Percentiles rank a stretch among this genome's conserved stretches.
phyloP scores from a whole-genome alignment of 257 asterid species.

The Dorcoceras hygrometricum region DNA sequence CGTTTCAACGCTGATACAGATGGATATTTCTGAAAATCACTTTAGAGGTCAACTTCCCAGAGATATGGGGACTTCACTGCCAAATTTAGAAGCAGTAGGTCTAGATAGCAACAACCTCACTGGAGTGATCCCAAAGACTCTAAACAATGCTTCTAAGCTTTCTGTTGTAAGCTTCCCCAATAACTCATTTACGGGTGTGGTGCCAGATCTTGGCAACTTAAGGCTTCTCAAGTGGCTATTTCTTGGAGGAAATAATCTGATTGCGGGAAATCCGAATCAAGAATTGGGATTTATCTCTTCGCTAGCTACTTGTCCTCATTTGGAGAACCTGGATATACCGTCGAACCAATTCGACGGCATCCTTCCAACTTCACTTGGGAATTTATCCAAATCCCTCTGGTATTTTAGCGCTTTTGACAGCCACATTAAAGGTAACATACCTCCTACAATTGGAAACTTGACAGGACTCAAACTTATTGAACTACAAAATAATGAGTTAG shows the following conservation, averaged over 20 bases:
- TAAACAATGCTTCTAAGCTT: constrained; percentile 29
- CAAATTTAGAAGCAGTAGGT: constrained; percentile 17
- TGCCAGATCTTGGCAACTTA: constrained; percentile 24
- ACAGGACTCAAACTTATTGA: not conserved
- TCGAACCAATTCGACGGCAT: constrained; percentile 6
- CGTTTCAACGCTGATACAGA: constrained; percentile 13
- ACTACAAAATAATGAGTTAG: constrained; percentile 14
- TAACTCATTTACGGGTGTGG: constrained; percentile 20
- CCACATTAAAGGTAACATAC: constrained; percentile 21
- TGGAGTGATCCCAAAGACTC: constrained; percentile 25
- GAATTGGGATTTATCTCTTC: constrained; percentile 24
- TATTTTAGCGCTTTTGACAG: constrained; percentile 7
- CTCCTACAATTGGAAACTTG: constrained; percentile 21
- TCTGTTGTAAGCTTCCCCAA: not conserved
- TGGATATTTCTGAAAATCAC: constrained; percentile 16
- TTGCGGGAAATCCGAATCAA: constrained; percentile 1
- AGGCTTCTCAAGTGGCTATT: not conserved
- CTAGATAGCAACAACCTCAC: constrained; percentile 11
- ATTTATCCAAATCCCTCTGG: constrained; percentile 19
- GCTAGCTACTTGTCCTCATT: constrained; percentile 14
- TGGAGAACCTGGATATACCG: constrained; percentile 15
- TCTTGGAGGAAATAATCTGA: constrained; percentile 6
- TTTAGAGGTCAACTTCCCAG: constrained; percentile 29
- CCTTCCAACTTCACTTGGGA: constrained; percentile 18
- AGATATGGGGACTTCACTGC: constrained; percentile 18